Evolutionary conservation across 768 basidiomycete genomes (phyloP), one percentile per base, ranked within the genome.

Genomic region (Megacollybia marginata): DNA sequence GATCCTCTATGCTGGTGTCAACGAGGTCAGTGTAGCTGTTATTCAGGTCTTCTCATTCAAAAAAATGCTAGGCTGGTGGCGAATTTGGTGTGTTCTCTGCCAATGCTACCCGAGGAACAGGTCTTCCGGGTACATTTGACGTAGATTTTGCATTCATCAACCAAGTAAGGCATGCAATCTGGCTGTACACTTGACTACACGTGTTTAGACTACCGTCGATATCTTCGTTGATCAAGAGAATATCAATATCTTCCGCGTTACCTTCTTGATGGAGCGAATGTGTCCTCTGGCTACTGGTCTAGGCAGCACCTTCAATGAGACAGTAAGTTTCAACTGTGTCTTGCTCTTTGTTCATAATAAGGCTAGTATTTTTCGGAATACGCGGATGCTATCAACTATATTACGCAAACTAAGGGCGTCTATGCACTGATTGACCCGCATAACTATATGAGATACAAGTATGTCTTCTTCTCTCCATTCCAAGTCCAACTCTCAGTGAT

Each of bases 361-460:
- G 23, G 35, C 1, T 46, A 74, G 73, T 73, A 75, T 46, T 75
- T 75, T 51, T 51, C 44, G 38, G 68, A 71, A 57, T 75, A 59
- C 54, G 70, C 64, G 4, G 69, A 73, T 47, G 71, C 72, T 2
- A 59, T 73, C 31, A 70, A 73, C 48, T 61, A 73, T 49, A 72
- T 75, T 54, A 74, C 72, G 1, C 18, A 59, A 34, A 60, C 52
- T 1, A 73, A 75, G 53, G 69, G 67, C 9, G 71, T 65, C 16
- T 73, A 72, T 44, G 71, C 72, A 0, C 52, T 75, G 19, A 54
- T 75, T 44, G 73, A 75, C 50, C 71, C 73, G 8, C 73, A 73
- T 53, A 74, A 73, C 51, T 73, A 74, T 49, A 75, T 75, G 73
- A 65, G 72, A 47, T 73, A 72, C 63, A 73, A 73, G 73, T 73